Conservation (phyloP, 495 filamentous ascomycete species). For the Annulohypoxylon bovei region DNA sequence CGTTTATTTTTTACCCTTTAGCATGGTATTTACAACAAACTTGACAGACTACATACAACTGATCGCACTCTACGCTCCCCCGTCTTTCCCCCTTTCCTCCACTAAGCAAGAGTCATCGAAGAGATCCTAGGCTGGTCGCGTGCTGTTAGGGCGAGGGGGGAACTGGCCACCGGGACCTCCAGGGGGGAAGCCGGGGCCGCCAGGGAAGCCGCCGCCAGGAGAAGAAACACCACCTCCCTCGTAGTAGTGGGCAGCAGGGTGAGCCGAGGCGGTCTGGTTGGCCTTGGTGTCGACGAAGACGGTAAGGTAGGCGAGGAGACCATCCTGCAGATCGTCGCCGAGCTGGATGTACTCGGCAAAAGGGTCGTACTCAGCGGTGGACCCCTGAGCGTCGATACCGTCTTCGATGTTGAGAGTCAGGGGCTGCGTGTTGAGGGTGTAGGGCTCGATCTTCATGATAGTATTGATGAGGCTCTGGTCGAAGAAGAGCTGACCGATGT, state of each 20-base stretch:
- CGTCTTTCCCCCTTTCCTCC: background rate
- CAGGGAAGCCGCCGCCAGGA: slow-evolving; percentile 29
- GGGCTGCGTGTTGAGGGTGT: slow-evolving; percentile 47
- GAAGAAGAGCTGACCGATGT: slow-evolving; percentile 69
- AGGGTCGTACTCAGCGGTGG: slow-evolving; percentile 53
- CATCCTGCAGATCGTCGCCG: slow-evolving; percentile 57
- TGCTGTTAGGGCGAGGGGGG: slow-evolving; percentile 23
- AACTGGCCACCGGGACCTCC: slow-evolving; percentile 6
- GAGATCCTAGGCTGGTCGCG: background rate
- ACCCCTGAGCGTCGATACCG: slow-evolving; percentile 45
- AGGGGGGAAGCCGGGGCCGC: slow-evolving; percentile 13
- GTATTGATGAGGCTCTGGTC: slow-evolving; percentile 47
- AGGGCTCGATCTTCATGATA: slow-evolving; percentile 50
- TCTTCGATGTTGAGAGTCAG: slow-evolving; percentile 49
- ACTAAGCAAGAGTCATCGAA: background rate
- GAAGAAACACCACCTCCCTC: slow-evolving; percentile 40
- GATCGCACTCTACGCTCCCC: background rate
- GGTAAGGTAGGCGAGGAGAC: slow-evolving; percentile 52
- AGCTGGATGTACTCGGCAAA: slow-evolving; percentile 55
- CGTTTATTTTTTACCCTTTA: background rate
- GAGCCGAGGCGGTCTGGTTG: slow-evolving; percentile 55
- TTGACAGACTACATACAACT: background rate
- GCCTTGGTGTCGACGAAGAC: slow-evolving; percentile 63
- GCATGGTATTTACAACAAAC: background rate
- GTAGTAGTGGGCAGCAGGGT: slow-evolving; percentile 45